Evolutionary conservation across 2,329 filamentous ascomycete genomes (phyloP), one percentile per base, ranked within the genome.

Genomic region (Verticillium klebahnii): DNA sequence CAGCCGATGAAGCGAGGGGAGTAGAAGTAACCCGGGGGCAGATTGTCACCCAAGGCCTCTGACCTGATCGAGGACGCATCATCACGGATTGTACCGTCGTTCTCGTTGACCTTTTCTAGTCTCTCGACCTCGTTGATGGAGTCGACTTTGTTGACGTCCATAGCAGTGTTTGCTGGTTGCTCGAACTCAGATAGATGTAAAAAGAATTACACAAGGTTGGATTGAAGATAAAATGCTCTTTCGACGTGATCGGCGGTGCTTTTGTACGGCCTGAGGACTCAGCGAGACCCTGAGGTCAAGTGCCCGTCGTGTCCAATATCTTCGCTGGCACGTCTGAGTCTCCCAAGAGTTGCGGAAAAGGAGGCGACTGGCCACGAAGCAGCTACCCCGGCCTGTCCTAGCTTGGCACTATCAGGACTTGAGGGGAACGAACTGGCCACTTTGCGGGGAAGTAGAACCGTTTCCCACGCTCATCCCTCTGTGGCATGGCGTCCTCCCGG

Each of bases 1-100:
- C 71, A 67, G 31, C 74, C 74, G 0, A 77, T 57, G 57, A 77
- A 76, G 2, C 65, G 66, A 9, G 69, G 50, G 3, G 74, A 76
- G 59, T 70, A 73, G 63, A 74, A 76, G 63, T 76, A 76, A 2
- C 74, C 74, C 14, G 72, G 67, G 1, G 74, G 74, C 9, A 77
- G 66, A 50, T 75, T 68, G 45, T 76, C 67, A 1, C 74, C 74
- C 1, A 73, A 66, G 7, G 74, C 74, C 34, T 71, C 73, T 14
- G 69, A 71, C 57, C 73, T 69, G 61, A 76, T 71, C 7, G 74
- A 77, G 5, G 70, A 66, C 6, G 69, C 65, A 63, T 75, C 73
- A 8, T 69, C 66, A 50, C 63, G 61, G 54, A 66, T 57, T 29
- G 56, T 52, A 15, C 68, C 66, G 15, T 56, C 60, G 40, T 68